Evolutionary conservation across 371 early-diverging fungal species (phyloP).

Genomic region (Syncephalastrum contaminatum): DNA sequence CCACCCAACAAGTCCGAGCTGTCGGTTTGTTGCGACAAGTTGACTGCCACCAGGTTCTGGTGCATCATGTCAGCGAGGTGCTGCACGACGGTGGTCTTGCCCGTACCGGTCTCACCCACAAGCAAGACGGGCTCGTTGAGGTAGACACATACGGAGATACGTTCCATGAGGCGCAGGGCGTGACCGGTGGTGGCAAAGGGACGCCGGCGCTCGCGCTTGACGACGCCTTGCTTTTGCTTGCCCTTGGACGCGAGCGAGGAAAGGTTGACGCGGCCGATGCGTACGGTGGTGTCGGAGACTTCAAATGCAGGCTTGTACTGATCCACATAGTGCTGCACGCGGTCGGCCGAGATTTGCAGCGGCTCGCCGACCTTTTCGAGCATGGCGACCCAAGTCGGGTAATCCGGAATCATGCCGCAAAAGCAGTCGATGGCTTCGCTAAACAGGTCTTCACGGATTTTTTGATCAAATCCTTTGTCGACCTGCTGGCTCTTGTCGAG

Average conservation of each 20-base stretch:
- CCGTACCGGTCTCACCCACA: constrained; percentile 99
- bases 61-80: constrained; percentile 83
- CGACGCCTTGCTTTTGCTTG: constrained; percentile 26
- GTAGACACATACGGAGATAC: constrained; percentile 79
- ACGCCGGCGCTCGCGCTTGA: constrained; percentile 41
- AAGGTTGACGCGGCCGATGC: constrained; percentile 73
- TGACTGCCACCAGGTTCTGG: constrained; percentile 87
- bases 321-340: constrained; percentile 72
- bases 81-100: constrained; percentile 99
- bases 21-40: constrained; percentile 98
- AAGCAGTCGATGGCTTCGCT: constrained; percentile 91
- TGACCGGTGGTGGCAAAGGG: constrained; percentile 84
- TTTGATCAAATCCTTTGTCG: constrained; percentile 34
- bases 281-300: constrained; percentile 42
- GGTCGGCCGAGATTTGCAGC: constrained; percentile 69
- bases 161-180: constrained; percentile 78
- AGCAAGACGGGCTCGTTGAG: constrained; percentile 89
- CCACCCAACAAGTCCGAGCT: constrained; percentile 97
- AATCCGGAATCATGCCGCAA: constrained; percentile 79
- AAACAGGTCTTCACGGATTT: constrained; percentile 60
- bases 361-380: constrained; percentile 67
- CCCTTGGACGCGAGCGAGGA: constrained; percentile 35
- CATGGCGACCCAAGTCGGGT: constrained; percentile 61
- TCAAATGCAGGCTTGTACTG: constrained; percentile 70
- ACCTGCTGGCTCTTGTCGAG: constrained; percentile 24